phyloP scores from a whole-genome alignment of 2,329 filamentous ascomycete genomes.

The Fusarium sp. region DNA sequence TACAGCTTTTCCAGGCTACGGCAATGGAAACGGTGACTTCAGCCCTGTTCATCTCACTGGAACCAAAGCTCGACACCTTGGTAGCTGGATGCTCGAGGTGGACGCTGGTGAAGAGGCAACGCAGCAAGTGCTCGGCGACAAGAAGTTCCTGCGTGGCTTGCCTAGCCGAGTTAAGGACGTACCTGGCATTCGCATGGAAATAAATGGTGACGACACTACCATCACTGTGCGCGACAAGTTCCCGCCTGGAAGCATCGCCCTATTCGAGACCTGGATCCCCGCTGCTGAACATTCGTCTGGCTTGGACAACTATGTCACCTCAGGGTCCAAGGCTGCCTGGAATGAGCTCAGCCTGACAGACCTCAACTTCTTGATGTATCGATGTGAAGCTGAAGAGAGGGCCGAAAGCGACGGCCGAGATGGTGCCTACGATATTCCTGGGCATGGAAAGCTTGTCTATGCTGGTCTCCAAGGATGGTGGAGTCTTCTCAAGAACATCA shows the following conservation, averaged over 20 bases:
- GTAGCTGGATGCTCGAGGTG: conserved; percentile 92
- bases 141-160: conserved; percentile 79
- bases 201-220: conserved; percentile 76
- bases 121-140: conserved; percentile 72
- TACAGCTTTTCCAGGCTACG: conserved; percentile 92
- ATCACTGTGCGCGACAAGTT: conserved; percentile 86
- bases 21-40: conserved; percentile 83
- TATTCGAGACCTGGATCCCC: conserved; percentile 97
- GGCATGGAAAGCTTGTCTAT: conserved; percentile 86
- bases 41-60: conserved; percentile 82
- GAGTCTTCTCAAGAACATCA: conserved; percentile 86
- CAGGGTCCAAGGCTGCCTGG: conserved; percentile 82
- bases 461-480: conserved; percentile 99
- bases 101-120: conserved; percentile 78
- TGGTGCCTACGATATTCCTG: conserved; percentile 89
- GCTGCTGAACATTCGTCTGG: conserved; percentile 84
- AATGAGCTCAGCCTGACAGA: conserved; percentile 78
- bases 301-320: conserved; percentile 86
- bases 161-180: conserved; percentile 82
- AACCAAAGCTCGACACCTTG: conserved; percentile 85
- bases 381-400: conserved; percentile 87
- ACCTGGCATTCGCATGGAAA: conserved; percentile 76
- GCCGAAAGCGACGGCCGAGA: conserved; percentile 82
- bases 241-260: conserved; percentile 90
- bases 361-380: conserved; percentile 90